phyloP scores from a whole-genome alignment of 2,329 filamentous ascomycete species.

The Alternaria sp. region DNA sequence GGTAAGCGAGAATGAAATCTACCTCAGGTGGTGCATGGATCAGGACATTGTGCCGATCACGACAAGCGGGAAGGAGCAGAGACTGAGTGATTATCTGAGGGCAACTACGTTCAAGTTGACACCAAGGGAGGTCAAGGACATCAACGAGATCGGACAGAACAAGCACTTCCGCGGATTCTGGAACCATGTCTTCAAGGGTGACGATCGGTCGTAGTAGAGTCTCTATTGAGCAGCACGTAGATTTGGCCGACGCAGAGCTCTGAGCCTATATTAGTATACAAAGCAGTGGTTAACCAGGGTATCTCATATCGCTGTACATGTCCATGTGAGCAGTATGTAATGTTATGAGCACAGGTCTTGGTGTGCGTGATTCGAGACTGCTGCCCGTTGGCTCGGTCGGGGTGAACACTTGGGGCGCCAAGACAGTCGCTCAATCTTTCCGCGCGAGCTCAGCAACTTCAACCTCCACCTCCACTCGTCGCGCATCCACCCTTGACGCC shows the following conservation, averaged over 20 bases:
- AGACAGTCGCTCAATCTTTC: constrained; percentile 20
- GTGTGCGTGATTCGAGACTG: not conserved
- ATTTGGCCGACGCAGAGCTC: not conserved
- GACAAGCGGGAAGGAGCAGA: constrained; percentile 68
- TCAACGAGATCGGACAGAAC: constrained; percentile 62
- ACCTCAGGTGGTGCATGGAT: constrained; percentile 68
- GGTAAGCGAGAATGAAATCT: constrained; percentile 65
- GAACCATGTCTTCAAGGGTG: constrained; percentile 60
- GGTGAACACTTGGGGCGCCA: constrained; percentile 7
- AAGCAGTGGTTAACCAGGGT: not conserved
- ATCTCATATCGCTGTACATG: not conserved
- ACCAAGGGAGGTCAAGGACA: constrained; percentile 62
- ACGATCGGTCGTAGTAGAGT: constrained; percentile 59
- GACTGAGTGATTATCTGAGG: constrained; percentile 66
- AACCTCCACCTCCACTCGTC: constrained; percentile 5
- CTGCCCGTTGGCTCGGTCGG: not conserved
- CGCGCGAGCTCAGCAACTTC: constrained; percentile 17
- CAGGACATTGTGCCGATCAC: constrained; percentile 68
- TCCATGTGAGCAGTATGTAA: not conserved
- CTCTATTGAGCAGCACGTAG: not conserved
- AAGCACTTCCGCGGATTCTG: constrained; percentile 72
- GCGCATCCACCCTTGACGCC: constrained; percentile 6
- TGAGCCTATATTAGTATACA: not conserved
- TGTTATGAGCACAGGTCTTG: not conserved
- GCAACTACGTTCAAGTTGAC: constrained; percentile 67